A percentile compares a stretch with the other conserved stretches of the same genome.
Conservation (phyloP, 148 eudicot genomes). For the Heliosperma pusillum region DNA sequence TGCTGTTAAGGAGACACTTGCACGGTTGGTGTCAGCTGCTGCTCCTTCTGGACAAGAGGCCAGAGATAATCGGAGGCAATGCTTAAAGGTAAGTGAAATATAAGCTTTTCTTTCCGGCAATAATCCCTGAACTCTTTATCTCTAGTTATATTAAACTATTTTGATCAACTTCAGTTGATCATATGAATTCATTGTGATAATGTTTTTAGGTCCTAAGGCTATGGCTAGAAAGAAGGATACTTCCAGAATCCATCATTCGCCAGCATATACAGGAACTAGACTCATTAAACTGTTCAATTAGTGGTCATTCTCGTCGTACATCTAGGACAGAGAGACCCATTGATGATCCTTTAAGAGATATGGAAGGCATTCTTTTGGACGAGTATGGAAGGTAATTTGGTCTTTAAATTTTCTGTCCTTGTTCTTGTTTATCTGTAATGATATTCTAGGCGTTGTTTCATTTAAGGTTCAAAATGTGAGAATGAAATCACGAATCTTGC, state of each 20-base stretch:
- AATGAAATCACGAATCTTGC: too few species aligned
- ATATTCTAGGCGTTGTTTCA: neutral
- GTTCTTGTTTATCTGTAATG: neutral
- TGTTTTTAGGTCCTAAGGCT: slow-evolving; percentile 67
- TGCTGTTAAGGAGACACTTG: slow-evolving; percentile 68
- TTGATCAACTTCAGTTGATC: neutral
- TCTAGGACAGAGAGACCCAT: slow-evolving; percentile 85
- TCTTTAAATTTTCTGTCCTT: neutral
- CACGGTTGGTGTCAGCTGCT: slow-evolving; percentile 82
- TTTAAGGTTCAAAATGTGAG: too few species aligned
- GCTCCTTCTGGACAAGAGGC: slow-evolving; percentile 90
- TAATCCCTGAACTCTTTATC: neutral
- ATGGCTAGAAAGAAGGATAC: slow-evolving; percentile 84
- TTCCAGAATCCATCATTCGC: slow-evolving; percentile 69
- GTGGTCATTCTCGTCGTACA: slow-evolving; percentile 58
- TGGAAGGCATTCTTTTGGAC: slow-evolving; percentile 93
- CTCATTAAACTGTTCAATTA: slow-evolving; percentile 46
- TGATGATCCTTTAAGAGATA: slow-evolving; percentile 88
- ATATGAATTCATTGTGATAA: neutral
- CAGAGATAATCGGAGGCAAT: slow-evolving; percentile 86
- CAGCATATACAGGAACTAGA: slow-evolving; percentile 82
- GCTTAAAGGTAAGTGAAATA: slow-evolving; percentile 64
- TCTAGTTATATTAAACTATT: neutral
- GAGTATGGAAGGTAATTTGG: slow-evolving; percentile 85
- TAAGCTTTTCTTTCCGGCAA: neutral